Evolutionary conservation across 106 monocot species (phyloP).

Genomic region (Dactylorhiza incarnata): DNA sequence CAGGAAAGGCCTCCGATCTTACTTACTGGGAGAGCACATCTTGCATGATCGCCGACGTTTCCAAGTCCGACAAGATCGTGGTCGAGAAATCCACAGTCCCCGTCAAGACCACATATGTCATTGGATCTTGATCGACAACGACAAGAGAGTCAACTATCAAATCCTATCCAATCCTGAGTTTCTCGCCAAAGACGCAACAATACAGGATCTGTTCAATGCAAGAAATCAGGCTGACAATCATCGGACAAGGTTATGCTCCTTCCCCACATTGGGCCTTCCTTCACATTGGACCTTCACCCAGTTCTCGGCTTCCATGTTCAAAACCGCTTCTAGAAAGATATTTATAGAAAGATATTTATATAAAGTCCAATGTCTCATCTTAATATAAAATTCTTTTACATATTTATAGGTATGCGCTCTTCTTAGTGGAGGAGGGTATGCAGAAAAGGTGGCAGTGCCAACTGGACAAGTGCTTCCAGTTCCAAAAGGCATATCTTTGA

Average conservation of each 20-base stretch:
- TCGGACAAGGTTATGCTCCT: too few relatives aligned
- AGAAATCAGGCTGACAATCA: too few relatives aligned
- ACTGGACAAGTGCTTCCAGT: slow-evolving; percentile 67
- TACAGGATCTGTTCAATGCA: slow-evolving; percentile 33
- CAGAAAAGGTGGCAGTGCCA: slow-evolving; percentile 87
- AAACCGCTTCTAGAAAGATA: slow-evolving; percentile 40
- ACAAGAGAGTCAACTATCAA: slow-evolving; percentile 22
- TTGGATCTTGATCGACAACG: slow-evolving; percentile 21
- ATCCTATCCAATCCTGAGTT: slow-evolving; percentile 27
- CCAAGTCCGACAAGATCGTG: too few relatives aligned
- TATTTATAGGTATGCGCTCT: slow-evolving; percentile 74
- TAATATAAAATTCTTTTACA: not conserved
- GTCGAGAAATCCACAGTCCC: slow-evolving; percentile 27
- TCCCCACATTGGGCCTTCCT: too few relatives aligned
- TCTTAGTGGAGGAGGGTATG: slow-evolving; percentile 85
- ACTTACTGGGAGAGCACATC: slow-evolving; percentile 25
- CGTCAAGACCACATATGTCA: slow-evolving; percentile 21
- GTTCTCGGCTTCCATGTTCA: slow-evolving; percentile 42
- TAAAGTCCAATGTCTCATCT: not conserved
- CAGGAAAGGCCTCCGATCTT: slow-evolving; percentile 23
- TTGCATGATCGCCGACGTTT: slow-evolving; percentile 23
- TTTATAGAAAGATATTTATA: not conserved
- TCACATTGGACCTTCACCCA: slow-evolving; percentile 44
- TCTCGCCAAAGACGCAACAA: slow-evolving; percentile 16
- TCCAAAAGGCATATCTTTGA: slow-evolving; percentile 58